A percentile compares a stretch with the other conserved stretches of the same genome.
phyloP scores from a whole-genome alignment of 2,329 filamentous ascomycete species.

The Exserohilum rostratum region DNA sequence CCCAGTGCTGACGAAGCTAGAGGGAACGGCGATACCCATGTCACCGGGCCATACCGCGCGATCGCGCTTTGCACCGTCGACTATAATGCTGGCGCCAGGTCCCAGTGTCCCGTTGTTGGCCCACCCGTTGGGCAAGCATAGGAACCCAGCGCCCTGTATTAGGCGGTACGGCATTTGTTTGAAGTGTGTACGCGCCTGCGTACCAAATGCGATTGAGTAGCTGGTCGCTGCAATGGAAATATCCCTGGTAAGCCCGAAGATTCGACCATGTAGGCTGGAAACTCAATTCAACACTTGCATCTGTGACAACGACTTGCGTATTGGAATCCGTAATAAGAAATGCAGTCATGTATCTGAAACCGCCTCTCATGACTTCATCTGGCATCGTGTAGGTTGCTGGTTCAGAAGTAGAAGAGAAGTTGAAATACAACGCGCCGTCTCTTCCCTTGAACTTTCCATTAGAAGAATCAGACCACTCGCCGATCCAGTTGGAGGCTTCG shows the following conservation, averaged over 20 bases:
- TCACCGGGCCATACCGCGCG: conserved; percentile 46
- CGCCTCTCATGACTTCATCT: conserved; percentile 55
- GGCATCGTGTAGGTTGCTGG: conserved; percentile 53
- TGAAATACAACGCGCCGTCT: conserved; percentile 56
- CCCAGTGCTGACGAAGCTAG: conserved; percentile 17
- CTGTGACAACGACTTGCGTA: conserved; percentile 46
- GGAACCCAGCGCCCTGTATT: conserved; percentile 41
- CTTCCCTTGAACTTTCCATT: conserved; percentile 49
- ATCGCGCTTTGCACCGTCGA: conserved; percentile 51
- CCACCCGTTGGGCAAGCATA: conserved; percentile 36
- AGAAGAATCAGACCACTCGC: conserved; percentile 52
- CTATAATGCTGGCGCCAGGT: conserved; percentile 42
- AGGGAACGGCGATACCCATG: conserved; percentile 23
- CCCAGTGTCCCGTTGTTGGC: conserved; percentile 45
- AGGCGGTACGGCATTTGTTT: conserved; percentile 45
- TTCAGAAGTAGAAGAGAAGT: conserved; percentile 45
- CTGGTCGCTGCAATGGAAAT: conserved; percentile 43
- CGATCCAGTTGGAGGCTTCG: conserved; percentile 35
- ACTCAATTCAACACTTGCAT: conserved; percentile 52
- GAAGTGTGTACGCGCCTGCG: conserved; percentile 53
- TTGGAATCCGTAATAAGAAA: conserved; percentile 50
- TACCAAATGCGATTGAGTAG: conserved; percentile 65
- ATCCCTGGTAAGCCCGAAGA: conserved; percentile 49
- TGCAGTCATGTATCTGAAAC: conserved; percentile 60
- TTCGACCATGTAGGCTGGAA: conserved; percentile 60